These are phyloP conservation scores for Cryptococcus depauperatus DNA, from an alignment of 1,284 basidiomycete species.

Conservation along the genomic window DNA sequence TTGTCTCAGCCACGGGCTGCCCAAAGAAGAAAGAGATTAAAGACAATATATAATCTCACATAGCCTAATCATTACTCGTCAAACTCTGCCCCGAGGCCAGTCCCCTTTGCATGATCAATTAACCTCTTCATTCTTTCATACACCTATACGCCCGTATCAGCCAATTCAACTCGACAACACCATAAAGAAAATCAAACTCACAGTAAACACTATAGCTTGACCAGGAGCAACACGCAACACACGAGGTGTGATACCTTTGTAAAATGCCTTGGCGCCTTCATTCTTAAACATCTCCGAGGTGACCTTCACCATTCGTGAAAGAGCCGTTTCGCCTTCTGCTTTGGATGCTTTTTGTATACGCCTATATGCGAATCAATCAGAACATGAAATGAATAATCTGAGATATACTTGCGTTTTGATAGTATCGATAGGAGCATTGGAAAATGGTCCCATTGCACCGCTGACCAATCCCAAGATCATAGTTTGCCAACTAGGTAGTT, in stretches of 20 bases:
- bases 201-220: slow-evolving; percentile 51
- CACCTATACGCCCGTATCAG: slow-evolving; percentile 49
- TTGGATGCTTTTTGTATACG: slow-evolving; percentile 71
- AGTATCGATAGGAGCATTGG: slow-evolving; percentile 94
- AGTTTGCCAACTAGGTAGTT: slow-evolving; percentile 86
- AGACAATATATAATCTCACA: too few relatives aligned
- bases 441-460: slow-evolving; percentile 95
- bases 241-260: slow-evolving; percentile 94
- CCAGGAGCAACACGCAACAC: slow-evolving; percentile 94
- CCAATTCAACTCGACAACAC: too few relatives aligned
- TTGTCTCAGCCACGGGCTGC: too few relatives aligned
- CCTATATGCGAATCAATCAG: slow-evolving; percentile 8
- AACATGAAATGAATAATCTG: not conserved
- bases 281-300: slow-evolving; percentile 85
- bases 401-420: slow-evolving; percentile 64
- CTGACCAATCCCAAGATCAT: slow-evolving; percentile 90
- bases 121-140: slow-evolving; percentile 72
- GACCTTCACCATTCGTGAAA: slow-evolving; percentile 65
- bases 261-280: slow-evolving; percentile 85
- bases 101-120: slow-evolving; percentile 60
- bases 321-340: slow-evolving; percentile 65
- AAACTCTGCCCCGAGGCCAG: slow-evolving; percentile 46
- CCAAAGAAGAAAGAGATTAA: too few relatives aligned
- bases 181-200: too few relatives aligned
- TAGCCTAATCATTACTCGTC: too few relatives aligned